Evolutionary conservation across 805 yeast genomes (phyloP).

Genomic region (Cyberlindnera mycetangii): DNA sequence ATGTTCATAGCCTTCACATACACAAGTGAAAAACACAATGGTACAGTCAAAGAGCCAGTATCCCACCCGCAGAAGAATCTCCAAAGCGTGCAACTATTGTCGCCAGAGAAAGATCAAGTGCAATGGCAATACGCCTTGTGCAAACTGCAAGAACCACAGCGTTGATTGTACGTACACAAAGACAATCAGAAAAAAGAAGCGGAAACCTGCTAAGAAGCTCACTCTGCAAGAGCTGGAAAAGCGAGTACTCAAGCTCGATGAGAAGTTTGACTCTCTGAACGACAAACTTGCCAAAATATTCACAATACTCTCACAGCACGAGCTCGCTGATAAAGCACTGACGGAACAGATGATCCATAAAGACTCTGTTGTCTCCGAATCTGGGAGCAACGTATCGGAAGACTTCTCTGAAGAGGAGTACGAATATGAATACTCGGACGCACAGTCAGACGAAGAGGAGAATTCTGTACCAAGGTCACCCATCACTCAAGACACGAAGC

Average conservation of each 20-base stretch:
- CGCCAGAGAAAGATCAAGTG: constrained; percentile 41
- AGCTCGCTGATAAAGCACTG: constrained; percentile 8
- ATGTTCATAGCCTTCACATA: no score
- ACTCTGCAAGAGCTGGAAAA: constrained; percentile 26
- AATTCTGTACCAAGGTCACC: constrained; percentile 5
- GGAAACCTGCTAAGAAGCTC: constrained; percentile 18
- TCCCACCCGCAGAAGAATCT: constrained; percentile 31
- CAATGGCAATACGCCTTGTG: constrained; percentile 48
- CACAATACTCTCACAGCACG: constrained; percentile 9
- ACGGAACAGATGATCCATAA: neutral
- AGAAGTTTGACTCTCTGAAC: constrained; percentile 16
- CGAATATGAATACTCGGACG: constrained; percentile 3
- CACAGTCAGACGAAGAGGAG: constrained; percentile 4
- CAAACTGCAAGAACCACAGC: constrained; percentile 81
- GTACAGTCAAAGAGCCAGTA: neutral
- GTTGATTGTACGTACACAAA: constrained; percentile 70
- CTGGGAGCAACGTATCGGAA: neutral
- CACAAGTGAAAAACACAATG: neutral
- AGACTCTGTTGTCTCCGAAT: neutral
- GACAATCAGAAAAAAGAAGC: constrained; percentile 24
- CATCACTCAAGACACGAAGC: neutral
- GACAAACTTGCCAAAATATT: constrained; percentile 16
- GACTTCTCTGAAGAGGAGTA: constrained; percentile 8
- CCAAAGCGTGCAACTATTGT: constrained; percentile 40
- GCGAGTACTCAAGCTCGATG: constrained; percentile 20